Base-by-base conservation (phyloP, 1,139 yeast species). In the Debaryomycetaceae sp. region DNA sequence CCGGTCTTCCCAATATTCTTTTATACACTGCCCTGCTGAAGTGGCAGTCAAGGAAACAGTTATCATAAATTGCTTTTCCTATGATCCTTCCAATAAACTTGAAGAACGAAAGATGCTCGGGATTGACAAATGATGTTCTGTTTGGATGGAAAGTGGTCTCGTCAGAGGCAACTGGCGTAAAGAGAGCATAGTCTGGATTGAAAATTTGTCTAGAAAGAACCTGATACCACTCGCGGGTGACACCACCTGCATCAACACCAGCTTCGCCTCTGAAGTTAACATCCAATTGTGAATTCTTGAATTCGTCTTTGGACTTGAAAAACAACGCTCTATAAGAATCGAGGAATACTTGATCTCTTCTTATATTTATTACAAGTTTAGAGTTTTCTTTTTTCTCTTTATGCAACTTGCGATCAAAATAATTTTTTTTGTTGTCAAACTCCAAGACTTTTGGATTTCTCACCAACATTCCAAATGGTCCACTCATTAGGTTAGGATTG, bases 231-330 rank as follows among this genome's bases (percentile, higher is more conserved):
- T 94, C 99, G 55, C 98, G 74, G 0, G 97, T 88, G 17, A 94
- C 84, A 38, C 99, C 99, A 51, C 99, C 99, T 3, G 97, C 98
- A 71, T 94, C 99, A 37, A 92, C 87, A 50, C 98, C 99, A 43
- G 87, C 86, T 59, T 94, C 99, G 4, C 96, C 96, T 51, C 83
- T 84, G 67, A 94, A 94, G 26, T 76, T 77, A 34, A 94, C 81
- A 41, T 86, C 92, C 50, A 92, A 68, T 47, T 84, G 82, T 4
- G 92, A 78, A 39, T 79, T 75, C 52, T 83, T 79, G 57, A 91
- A 81, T 45, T 87, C 95, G 11, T 83, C 87, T 30, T 81, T 78
- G 1, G 87, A 68, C 54, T 88, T 89, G 72, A 85, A 89, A 56
- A 88, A 88, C 36, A 92, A 65, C 0, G 94, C 75, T 41, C 95